Percentiles rank a stretch among this genome's conserved stretches.
phyloP scores from a whole-genome alignment of 441 rosid species.

The Gossypium aridum region DNA sequence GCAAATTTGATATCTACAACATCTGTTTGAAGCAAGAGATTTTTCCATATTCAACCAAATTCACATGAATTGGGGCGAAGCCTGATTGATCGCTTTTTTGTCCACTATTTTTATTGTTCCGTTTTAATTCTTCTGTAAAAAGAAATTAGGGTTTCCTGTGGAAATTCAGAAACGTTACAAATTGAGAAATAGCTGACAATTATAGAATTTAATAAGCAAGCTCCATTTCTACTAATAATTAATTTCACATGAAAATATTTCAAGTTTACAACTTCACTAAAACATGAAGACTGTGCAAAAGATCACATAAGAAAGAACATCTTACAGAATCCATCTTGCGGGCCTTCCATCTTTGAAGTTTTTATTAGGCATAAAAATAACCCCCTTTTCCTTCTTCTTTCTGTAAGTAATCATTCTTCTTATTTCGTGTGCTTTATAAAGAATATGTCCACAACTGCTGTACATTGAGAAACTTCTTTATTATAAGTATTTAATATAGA shows the following conservation, averaged over 20 bases:
- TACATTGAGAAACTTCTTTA: neutral
- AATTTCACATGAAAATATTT: neutral
- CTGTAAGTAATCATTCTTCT: neutral
- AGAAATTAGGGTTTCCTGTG: slow-evolving; percentile 8
- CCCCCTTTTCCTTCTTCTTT: neutral
- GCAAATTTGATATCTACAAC: too few relatives aligned
- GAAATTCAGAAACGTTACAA: neutral
- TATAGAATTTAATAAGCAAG: neutral
- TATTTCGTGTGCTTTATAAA: neutral
- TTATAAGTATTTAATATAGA: neutral
- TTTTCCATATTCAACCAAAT: neutral
- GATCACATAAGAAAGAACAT: neutral
- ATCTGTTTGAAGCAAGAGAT: neutral
- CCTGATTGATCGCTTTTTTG: too few relatives aligned
- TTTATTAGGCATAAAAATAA: too few relatives aligned
- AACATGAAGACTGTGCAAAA: neutral
- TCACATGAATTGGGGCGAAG: neutral
- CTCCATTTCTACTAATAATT: neutral
- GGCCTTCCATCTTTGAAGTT: neutral
- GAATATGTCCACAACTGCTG: slow-evolving; percentile 6
- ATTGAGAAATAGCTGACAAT: neutral
- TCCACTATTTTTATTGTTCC: neutral
- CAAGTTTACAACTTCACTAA: neutral
- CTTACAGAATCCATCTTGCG: slow-evolving; percentile 3
- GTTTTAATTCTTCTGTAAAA: neutral